Evolutionary conservation across 495 filamentous ascomycete genomes (phyloP).

Genomic region (Trichoderma virens): DNA sequence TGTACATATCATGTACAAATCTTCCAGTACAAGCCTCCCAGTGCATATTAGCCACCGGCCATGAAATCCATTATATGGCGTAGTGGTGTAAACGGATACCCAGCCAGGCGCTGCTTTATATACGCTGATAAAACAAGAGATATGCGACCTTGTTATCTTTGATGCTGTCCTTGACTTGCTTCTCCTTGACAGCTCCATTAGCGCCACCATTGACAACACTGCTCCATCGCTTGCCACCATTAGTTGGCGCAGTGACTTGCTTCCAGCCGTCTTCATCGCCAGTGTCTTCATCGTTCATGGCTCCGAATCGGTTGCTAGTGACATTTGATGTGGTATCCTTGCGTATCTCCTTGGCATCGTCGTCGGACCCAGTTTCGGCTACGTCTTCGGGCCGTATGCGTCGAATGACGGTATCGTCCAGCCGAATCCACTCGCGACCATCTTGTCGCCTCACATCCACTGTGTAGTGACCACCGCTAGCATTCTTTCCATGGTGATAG

Average conservation of each 20-base stretch:
- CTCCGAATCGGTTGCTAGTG: slow-evolving; percentile 59
- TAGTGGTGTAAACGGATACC: neutral
- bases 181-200: slow-evolving; percentile 44
- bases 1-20: neutral
- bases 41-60: neutral
- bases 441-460: slow-evolving; percentile 94
- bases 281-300: slow-evolving; percentile 57
- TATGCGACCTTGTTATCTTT: slow-evolving; percentile 97
- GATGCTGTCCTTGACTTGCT: slow-evolving; percentile 60
- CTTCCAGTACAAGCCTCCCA: neutral
- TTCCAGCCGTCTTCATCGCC: slow-evolving; percentile 74
- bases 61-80: neutral
- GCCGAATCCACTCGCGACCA: slow-evolving; percentile 85
- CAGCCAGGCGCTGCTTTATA: slow-evolving; percentile 28
- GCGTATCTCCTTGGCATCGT: slow-evolving; percentile 58
- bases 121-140: slow-evolving; percentile 85
- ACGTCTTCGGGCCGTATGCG: slow-evolving; percentile 85
- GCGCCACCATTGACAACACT: slow-evolving; percentile 52
- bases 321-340: slow-evolving; percentile 21
- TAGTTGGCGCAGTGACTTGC: slow-evolving; percentile 60
- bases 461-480: slow-evolving; percentile 92
- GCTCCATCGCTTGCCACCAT: slow-evolving; percentile 59
- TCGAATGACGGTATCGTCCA: slow-evolving; percentile 88
- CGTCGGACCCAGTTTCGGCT: slow-evolving; percentile 74
- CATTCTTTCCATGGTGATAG: slow-evolving; percentile 95